phyloP scores from a whole-genome alignment of 768 basidiomycete genomes.

The Dacryopinax spathularia region DNA sequence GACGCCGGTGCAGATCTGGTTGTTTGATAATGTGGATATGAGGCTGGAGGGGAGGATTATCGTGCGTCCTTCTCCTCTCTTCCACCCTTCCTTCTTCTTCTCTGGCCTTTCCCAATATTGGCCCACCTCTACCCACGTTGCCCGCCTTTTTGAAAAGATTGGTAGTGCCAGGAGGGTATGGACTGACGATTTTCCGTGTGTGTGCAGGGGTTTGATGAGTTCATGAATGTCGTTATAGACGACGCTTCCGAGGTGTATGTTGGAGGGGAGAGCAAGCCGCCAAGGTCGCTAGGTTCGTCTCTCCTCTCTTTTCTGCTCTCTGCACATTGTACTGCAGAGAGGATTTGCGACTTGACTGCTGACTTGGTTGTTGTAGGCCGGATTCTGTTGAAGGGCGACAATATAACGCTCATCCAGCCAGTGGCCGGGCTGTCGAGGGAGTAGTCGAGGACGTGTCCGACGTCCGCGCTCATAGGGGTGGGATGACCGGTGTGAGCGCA shows the following conservation, averaged over 20 bases:
- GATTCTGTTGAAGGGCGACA: slow-evolving; percentile 92
- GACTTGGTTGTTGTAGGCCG: slow-evolving; percentile 43
- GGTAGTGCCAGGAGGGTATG: background rate
- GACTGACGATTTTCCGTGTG: background rate
- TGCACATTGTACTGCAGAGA: slow-evolving; percentile 3
- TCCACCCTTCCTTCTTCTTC: slow-evolving; percentile 21
- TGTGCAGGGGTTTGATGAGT: slow-evolving; percentile 92
- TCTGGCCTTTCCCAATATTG: slow-evolving; percentile 27
- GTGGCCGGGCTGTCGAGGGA: background rate
- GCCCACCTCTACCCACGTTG: slow-evolving; percentile 14
- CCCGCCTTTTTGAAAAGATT: background rate
- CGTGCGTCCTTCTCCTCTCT: slow-evolving; percentile 40
- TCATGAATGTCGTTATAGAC: slow-evolving; percentile 96
- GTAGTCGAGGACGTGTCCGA: no score
- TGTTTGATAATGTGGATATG: slow-evolving; percentile 95
- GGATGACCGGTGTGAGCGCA: no score
- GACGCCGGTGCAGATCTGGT: slow-evolving; percentile 78
- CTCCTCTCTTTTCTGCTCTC: slow-evolving; percentile 4
- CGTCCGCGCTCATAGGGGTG: no score
- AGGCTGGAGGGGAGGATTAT: slow-evolving; percentile 90
- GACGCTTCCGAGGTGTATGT: slow-evolving; percentile 85
- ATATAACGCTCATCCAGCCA: slow-evolving; percentile 91
- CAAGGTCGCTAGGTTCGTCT: slow-evolving; percentile 62
- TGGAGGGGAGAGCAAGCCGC: slow-evolving; percentile 66
- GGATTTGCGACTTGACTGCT: background rate